Percentiles rank a stretch among this genome's conserved stretches.
Evolutionary conservation across 2,329 filamentous ascomycete species (phyloP).

Genomic region (Pseudocercospora crystallina): DNA sequence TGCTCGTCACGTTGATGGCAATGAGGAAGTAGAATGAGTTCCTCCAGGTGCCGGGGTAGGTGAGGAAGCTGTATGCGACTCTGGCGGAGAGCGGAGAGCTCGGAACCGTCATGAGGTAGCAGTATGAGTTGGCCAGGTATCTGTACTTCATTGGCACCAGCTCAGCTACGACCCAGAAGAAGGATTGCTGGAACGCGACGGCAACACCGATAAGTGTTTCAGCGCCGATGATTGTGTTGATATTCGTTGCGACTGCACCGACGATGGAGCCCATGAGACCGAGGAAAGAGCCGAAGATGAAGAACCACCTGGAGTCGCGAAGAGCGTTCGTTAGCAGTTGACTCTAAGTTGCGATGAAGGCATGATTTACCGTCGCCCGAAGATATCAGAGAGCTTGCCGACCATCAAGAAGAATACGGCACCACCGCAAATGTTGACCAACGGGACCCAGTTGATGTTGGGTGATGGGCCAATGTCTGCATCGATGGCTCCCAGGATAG

Average conservation of each 20-base stretch:
- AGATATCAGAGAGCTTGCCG: conserved; percentile 40
- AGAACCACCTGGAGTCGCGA: conserved; percentile 21
- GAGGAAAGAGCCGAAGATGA: conserved; percentile 36
- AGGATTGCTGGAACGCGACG: conserved; percentile 40
- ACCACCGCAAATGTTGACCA: conserved; percentile 37
- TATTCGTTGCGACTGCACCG: conserved; percentile 26
- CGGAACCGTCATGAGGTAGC: conserved; percentile 25
- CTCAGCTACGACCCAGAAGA: conserved; percentile 39
- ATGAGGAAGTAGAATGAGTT: conserved; percentile 28
- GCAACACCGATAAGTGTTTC: conserved; percentile 39
- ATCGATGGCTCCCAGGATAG: conserved; percentile 32
- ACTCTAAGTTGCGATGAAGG: too few relatives aligned
- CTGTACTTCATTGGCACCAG: conserved; percentile 36
- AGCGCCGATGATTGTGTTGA: conserved; percentile 28
- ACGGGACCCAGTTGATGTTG: conserved; percentile 40
- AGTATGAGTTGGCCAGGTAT: conserved; percentile 26
- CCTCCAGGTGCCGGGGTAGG: conserved; percentile 21
- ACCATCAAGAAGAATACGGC: conserved; percentile 38
- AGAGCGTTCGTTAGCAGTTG: too few relatives aligned
- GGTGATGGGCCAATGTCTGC: conserved; percentile 39
- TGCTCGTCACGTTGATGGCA: conserved; percentile 33
- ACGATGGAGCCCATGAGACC: conserved; percentile 38
- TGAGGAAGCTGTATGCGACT: conserved; percentile 22
- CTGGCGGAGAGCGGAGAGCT: conserved; percentile 22
- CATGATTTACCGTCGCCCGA: conserved; percentile 29